Percentiles rank a stretch among this genome's conserved stretches.
phyloP scores from a whole-genome alignment of 345 rosid genomes.

The Rubroshorea leprosula region DNA sequence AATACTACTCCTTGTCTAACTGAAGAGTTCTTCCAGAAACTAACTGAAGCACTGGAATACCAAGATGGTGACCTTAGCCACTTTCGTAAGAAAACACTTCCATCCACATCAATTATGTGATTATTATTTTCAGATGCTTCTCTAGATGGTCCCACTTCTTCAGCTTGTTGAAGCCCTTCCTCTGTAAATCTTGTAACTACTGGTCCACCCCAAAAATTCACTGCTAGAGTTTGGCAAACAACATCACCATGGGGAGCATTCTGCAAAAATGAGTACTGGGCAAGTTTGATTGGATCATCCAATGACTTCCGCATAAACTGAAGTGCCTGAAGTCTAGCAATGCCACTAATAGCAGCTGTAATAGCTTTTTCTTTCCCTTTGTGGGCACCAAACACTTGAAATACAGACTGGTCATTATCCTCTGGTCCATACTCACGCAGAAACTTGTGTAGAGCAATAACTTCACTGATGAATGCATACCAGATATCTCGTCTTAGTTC shows the following conservation, averaged over 20 bases:
- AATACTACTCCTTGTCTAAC: slow-evolving; percentile 55
- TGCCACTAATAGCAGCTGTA: slow-evolving; percentile 54
- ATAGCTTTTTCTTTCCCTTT: slow-evolving; percentile 80
- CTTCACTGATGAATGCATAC: slow-evolving; percentile 83
- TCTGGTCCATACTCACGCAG: slow-evolving; percentile 68
- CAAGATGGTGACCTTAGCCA: slow-evolving; percentile 96
- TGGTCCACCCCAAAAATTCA: slow-evolving; percentile 86
- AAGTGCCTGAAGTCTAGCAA: slow-evolving; percentile 90
- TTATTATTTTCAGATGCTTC: slow-evolving; percentile 38
- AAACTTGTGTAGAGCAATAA: slow-evolving; percentile 75
- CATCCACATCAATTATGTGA: slow-evolving; percentile 74
- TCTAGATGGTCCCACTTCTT: slow-evolving; percentile 29
- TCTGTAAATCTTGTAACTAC: slow-evolving; percentile 48
- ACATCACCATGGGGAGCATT: slow-evolving; percentile 69
- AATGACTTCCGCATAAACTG: slow-evolving; percentile 67
- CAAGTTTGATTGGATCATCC: slow-evolving; percentile 89
- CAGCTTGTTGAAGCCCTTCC: slow-evolving; percentile 30
- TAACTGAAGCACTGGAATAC: slow-evolving; percentile 60
- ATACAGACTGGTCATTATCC: slow-evolving; percentile 47
- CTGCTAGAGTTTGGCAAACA: slow-evolving; percentile 79
- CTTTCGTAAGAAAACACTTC: slow-evolving; percentile 75
- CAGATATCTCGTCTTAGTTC: slow-evolving; percentile 91
- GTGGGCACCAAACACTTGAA: slow-evolving; percentile 68
- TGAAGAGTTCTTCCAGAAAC: slow-evolving; percentile 70
- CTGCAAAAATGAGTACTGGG: slow-evolving; percentile 74